phyloP scores from a whole-genome alignment of 1,284 basidiomycete genomes.

The Boletus calvinii region DNA sequence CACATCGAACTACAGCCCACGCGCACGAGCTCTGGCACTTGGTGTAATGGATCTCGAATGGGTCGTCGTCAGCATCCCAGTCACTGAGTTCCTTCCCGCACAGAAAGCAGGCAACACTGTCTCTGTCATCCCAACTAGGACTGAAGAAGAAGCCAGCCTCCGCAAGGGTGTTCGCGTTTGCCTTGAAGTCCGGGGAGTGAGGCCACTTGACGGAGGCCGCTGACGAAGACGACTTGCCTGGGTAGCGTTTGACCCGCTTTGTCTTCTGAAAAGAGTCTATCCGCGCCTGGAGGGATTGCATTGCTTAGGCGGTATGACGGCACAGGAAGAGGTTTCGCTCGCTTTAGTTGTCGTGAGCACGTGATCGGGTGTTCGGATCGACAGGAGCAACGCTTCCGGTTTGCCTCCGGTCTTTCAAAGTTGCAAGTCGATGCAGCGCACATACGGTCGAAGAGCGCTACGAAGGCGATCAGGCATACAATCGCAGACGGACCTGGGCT shows the following conservation, averaged over 20 bases:
- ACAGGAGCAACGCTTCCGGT: background rate
- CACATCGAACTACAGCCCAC: conserved; percentile 78
- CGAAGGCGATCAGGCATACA: conserved; percentile 11
- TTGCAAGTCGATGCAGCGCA: conserved; percentile 31
- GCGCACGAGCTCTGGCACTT: conserved; percentile 64
- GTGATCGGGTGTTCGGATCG: conserved; percentile 11
- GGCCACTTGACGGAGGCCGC: conserved; percentile 59
- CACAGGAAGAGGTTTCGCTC: too few relatives aligned
- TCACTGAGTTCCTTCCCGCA: conserved; percentile 75
- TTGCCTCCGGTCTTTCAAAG: background rate
- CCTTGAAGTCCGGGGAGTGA: conserved; percentile 55
- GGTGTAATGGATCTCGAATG: conserved; percentile 71
- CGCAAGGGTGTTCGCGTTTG: conserved; percentile 70
- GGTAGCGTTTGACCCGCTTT: conserved; percentile 49
- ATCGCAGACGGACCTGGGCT: background rate
- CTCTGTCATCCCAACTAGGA: conserved; percentile 59
- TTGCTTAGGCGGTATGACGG: conserved; percentile 22
- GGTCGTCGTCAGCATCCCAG: conserved; percentile 81
- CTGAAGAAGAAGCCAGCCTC: conserved; percentile 82
- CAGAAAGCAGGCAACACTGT: conserved; percentile 73
- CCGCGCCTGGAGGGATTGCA: conserved; percentile 58
- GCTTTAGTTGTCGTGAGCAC: conserved; percentile 13
- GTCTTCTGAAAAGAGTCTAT: conserved; percentile 59
- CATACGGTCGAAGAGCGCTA: conserved; percentile 41
- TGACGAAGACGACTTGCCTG: conserved; percentile 37